Percentiles rank a stretch among this genome's conserved stretches.
Conservation (phyloP, 768 basidiomycete genomes). For the Lenzites betulinus region DNA sequence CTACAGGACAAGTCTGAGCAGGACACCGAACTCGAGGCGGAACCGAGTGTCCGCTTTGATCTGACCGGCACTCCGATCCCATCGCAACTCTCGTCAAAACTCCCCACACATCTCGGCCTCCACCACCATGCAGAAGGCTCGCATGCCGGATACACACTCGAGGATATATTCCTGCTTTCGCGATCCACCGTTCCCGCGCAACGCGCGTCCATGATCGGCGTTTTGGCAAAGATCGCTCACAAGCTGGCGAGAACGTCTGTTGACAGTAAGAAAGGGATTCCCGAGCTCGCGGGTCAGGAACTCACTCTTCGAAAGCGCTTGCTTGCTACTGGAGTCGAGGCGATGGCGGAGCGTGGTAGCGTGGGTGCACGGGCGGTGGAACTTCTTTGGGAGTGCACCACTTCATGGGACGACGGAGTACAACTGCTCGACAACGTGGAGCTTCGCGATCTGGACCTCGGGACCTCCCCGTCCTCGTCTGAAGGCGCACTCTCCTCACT, state of each 20-base stretch:
- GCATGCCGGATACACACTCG: slow-evolving; percentile 85
- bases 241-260: slow-evolving; percentile 32
- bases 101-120: slow-evolving; percentile 85
- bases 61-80: slow-evolving; percentile 74
- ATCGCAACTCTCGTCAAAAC: slow-evolving; percentile 45
- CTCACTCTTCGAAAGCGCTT: slow-evolving; percentile 58
- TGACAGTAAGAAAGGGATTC: slow-evolving; percentile 35
- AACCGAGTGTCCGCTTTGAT: slow-evolving; percentile 56
- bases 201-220: slow-evolving; percentile 76
- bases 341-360: slow-evolving; percentile 63
- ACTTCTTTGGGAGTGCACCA: slow-evolving; percentile 72
- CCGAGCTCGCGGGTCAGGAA: slow-evolving; percentile 39
- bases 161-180: slow-evolving; percentile 79
- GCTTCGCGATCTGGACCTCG: slow-evolving; percentile 30
- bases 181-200: slow-evolving; percentile 85
- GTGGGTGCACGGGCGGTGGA: slow-evolving; percentile 70
- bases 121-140: slow-evolving; percentile 87
- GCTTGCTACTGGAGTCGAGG: slow-evolving; percentile 66
- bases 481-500: slow-evolving; percentile 36
- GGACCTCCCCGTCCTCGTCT: slow-evolving; percentile 27
- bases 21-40: slow-evolving; percentile 25
- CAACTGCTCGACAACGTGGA: slow-evolving; percentile 48
- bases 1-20: slow-evolving; percentile 47
- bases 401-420: slow-evolving; percentile 56
- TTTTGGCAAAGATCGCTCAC: slow-evolving; percentile 61